Conservation (phyloP, 176 grass and related monocot genomes). For the Avena sativa region DNA sequence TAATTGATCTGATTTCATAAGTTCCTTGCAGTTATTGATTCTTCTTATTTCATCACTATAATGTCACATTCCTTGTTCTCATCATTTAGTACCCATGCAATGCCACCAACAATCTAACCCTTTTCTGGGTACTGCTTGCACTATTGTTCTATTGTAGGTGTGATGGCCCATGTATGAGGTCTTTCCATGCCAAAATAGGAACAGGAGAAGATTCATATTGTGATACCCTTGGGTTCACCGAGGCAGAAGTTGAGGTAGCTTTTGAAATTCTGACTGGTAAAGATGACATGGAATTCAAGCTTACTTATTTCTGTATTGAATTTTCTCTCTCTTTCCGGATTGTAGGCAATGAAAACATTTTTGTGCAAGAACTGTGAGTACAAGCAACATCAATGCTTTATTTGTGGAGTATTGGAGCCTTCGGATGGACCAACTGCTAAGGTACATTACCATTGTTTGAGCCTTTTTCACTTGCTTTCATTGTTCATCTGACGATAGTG, state of each 20-base stretch:
- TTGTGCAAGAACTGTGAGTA: slow-evolving; percentile 82
- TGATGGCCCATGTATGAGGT: slow-evolving; percentile 91
- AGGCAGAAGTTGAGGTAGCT: slow-evolving; percentile 68
- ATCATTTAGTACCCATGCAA: neutral
- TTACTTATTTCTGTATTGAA: slow-evolving; percentile 38
- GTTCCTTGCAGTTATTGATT: slow-evolving; percentile 12
- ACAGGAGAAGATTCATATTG: slow-evolving; percentile 76
- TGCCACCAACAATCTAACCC: slow-evolving; percentile 20
- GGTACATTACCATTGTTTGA: slow-evolving; percentile 56
- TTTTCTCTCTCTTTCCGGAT: slow-evolving; percentile 19
- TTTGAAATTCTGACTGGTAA: slow-evolving; percentile 20
- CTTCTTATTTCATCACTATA: slow-evolving; percentile 34
- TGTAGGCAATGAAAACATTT: slow-evolving; percentile 80
- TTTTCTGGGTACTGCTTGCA: slow-evolving; percentile 19
- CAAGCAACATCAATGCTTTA: slow-evolving; percentile 94
- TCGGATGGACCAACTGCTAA: slow-evolving; percentile 73
- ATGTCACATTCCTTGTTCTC: neutral
- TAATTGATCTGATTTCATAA: slow-evolving; percentile 27
- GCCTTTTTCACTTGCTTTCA: neutral
- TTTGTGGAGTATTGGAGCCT: slow-evolving; percentile 74
- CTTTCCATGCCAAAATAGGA: slow-evolving; percentile 83
- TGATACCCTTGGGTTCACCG: slow-evolving; percentile 65
- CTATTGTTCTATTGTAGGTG: slow-evolving; percentile 64
- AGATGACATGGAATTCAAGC: slow-evolving; percentile 37
- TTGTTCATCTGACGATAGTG: slow-evolving; percentile 8